These are phyloP conservation scores for Picea glauca DNA, from an alignment of 75 land plant genomes.

Conservation along the genomic window DNA sequence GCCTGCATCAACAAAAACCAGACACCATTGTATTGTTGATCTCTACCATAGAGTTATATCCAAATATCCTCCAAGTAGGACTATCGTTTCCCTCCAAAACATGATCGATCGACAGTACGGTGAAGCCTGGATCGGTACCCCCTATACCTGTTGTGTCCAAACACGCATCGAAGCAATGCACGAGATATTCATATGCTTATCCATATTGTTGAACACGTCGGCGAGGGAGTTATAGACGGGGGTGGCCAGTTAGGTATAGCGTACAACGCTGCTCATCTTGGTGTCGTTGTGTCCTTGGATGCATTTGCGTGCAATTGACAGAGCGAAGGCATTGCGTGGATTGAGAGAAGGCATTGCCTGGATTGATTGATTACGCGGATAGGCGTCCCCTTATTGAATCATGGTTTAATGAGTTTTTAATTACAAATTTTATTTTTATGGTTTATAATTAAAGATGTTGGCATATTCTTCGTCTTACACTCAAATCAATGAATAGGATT, in stretches of 20 bases:
- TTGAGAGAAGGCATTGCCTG: no score
- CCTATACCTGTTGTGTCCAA: conserved; percentile 12
- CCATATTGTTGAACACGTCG: not conserved
- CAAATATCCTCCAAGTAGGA: conserved; percentile 48
- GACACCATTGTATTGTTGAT: conserved; percentile 31
- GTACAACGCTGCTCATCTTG: no score
- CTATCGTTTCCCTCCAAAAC: conserved; percentile 17
- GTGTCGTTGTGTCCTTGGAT: no score
- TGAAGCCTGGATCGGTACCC: conserved; percentile 39
- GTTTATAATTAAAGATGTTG: no score
- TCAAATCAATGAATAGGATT: no score
- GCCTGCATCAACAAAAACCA: conserved; percentile 55
- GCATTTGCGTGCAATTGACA: no score
- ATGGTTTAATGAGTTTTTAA: no score
- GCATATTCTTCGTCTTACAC: no score
- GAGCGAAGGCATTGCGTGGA: no score
- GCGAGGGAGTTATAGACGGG: conserved; percentile 1
- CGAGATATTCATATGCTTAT: not conserved
- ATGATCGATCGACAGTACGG: conserved; percentile 48
- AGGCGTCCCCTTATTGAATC: no score
- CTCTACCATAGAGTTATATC: conserved; percentile 56
- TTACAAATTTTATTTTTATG: no score
- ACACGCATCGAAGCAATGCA: conserved; percentile 31
- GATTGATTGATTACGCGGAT: no score
- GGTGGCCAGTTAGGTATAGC: conserved; percentile 4